Evolutionary conservation across 169 alveolate species (phyloP), one percentile per base, ranked within the genome.

Genomic region (Plasmodium gonderi): DNA sequence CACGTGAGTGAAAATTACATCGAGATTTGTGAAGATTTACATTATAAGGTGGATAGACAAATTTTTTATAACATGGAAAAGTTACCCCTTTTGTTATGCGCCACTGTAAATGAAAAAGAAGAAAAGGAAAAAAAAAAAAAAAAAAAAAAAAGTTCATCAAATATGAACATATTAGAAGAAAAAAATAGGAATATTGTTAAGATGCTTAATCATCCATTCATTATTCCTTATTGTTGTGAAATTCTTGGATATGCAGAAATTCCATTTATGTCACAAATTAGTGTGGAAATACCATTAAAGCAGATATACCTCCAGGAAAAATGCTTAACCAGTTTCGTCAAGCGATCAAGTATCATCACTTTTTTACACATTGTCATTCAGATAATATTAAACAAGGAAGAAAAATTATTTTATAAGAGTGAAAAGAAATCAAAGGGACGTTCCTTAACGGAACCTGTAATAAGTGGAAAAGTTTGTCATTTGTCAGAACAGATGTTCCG

Each of bases 41-140:
- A 69, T 72, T 68, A 47, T 72, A 83, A 36, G 23, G 83, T 83
- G 14, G 67, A 83, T 51, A 83, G 64, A 45, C 45, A 72, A 45
- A 49, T 83, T 26, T 47, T 83, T 17, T 23, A 72, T 49, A 68
- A 40, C 38, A 42, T 69, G 3, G 83, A 45, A 11, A 42, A 72
- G 40, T 8, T 69, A n/a, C 23, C 92, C 44, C 12, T 83, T 83
- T 83, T 83, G 64, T 20, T 83, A 6, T 83, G 92, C 64, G 92
- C 79, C 11, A 49, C 17, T 20, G 38, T 23, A 36, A 23, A 20
- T 60, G 72, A 60, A 60, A 4, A 42, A 6, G 51, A 42, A 42
- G 51, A 60, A n/a, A 36, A 38, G 51, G 64, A 72, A 31, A 82
- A 47, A 29, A 69, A 45, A 69, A 47, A 31, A 26, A 82, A 23